These are phyloP conservation scores for Syncephalastrum racemosum DNA, from an alignment of 371 early-diverging fungal species.

Conservation along the genomic window DNA sequence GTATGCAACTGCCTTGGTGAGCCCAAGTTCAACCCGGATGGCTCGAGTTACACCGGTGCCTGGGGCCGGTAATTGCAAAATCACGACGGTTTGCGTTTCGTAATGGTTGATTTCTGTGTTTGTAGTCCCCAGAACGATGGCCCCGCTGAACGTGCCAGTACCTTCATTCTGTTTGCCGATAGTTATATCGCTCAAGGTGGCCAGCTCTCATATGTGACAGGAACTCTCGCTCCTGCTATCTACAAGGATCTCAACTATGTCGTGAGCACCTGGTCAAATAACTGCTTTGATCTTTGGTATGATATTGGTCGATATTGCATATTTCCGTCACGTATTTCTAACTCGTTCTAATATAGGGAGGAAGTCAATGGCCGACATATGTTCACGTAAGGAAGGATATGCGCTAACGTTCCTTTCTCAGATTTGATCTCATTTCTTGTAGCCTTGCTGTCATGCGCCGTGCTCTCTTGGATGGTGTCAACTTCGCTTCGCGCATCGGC, in stretches of 20 bases:
- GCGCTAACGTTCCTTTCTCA: not conserved
- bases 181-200: constrained; percentile 11
- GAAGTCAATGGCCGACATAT: constrained; percentile 50
- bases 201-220: constrained; percentile 6
- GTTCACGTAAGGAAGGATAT: too few species aligned
- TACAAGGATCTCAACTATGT: constrained; percentile 66
- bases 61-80: constrained; percentile 6
- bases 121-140: constrained; percentile 78
- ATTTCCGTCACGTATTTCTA: not conserved
- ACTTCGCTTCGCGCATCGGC: constrained; percentile 13
- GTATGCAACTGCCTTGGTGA: constrained; percentile 65
- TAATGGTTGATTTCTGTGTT: too few species aligned
- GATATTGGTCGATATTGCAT: not conserved
- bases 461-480: constrained; percentile 34
- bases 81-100: too few species aligned
- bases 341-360: constrained; percentile 55
- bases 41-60: constrained; percentile 16
- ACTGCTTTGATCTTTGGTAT: constrained; percentile 57
- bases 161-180: constrained; percentile 51
- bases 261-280: constrained; percentile 33
- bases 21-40: constrained; percentile 52
- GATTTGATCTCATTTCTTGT: constrained; percentile 25
- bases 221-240: constrained; percentile 20
- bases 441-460: constrained; percentile 56
- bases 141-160: constrained; percentile 71